phyloP scores from a whole-genome alignment of 805 yeast genomes.

The Komagataella populi region DNA sequence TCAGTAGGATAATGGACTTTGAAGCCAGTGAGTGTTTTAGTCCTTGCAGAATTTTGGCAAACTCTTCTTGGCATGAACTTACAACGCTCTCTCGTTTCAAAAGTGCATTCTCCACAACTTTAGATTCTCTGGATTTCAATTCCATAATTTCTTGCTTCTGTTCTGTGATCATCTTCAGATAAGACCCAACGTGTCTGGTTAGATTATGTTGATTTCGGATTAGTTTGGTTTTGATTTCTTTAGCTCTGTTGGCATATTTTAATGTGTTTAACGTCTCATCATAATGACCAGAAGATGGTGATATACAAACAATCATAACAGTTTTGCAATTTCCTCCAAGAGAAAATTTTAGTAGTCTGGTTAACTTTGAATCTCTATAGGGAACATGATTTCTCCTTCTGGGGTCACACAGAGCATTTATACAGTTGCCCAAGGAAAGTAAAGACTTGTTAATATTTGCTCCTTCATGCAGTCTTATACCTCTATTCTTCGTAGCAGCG shows the following conservation, averaged over 20 bases:
- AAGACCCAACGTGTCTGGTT: conserved; percentile 76
- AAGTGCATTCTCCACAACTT: conserved; percentile 22
- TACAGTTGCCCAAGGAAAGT: conserved; percentile 85
- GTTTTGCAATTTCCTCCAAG: conserved; percentile 92
- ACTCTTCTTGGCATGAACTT: conserved; percentile 17
- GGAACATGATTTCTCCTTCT: conserved; percentile 66
- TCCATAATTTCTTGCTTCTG: conserved; percentile 66
- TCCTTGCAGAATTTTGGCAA: conserved; percentile 13
- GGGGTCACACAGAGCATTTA: conserved; percentile 77
- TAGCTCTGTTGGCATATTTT: conserved; percentile 85
- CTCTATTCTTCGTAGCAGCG: conserved; percentile 75
- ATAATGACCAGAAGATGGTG: conserved; percentile 77
- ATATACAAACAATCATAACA: conserved; percentile 89
- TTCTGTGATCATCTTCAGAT: conserved; percentile 71
- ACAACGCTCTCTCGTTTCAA: conserved; percentile 17
- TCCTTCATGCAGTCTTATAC: conserved; percentile 74
- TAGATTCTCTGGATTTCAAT: conserved; percentile 39
- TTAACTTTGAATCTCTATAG: conserved; percentile 80
- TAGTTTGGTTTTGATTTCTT: conserved; percentile 75
- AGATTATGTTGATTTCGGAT: conserved; percentile 61
- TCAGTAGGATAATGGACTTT: neutral
- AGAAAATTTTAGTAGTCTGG: conserved; percentile 77
- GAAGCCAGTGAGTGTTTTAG: neutral
- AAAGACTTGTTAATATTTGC: conserved; percentile 87
- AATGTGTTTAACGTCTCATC: conserved; percentile 89